phyloP scores from a whole-genome alignment of 495 filamentous ascomycete genomes.

The Penicilliopsis zonata region DNA sequence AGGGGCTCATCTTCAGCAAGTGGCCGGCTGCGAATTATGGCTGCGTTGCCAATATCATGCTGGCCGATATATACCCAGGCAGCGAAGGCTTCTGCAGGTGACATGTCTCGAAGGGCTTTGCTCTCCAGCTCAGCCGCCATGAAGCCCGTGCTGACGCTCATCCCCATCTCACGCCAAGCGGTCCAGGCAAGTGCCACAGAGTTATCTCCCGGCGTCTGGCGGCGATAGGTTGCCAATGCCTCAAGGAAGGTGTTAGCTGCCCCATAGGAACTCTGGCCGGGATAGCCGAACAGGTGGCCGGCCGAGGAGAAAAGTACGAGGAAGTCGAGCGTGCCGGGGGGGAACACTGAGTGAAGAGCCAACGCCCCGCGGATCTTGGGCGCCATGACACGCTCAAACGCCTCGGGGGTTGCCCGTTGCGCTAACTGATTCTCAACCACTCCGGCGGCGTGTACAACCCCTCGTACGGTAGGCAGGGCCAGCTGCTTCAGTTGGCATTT shows the following conservation, averaged over 20 bases:
- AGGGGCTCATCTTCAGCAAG: slow-evolving; percentile 15
- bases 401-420: slow-evolving; percentile 18
- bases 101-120: slow-evolving; percentile 32
- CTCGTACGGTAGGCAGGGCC: slow-evolving; percentile 20
- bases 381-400: slow-evolving; percentile 19
- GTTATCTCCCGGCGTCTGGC: slow-evolving; percentile 22
- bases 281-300: slow-evolving; percentile 21
- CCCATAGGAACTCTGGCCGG: slow-evolving; percentile 23
- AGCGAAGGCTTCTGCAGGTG: slow-evolving; percentile 25
- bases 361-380: slow-evolving; percentile 32
- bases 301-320: slow-evolving; percentile 26
- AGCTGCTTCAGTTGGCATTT: slow-evolving; percentile 9
- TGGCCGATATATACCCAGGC: slow-evolving; percentile 27
- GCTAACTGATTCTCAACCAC: slow-evolving; percentile 28
- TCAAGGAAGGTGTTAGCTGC: slow-evolving; percentile 26
- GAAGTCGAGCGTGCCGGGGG: slow-evolving; percentile 18
- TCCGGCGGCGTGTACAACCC: slow-evolving; percentile 37
- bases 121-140: slow-evolving; percentile 26
- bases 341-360: slow-evolving; percentile 23
- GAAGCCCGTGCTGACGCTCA: slow-evolving; percentile 25
- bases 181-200: slow-evolving; percentile 31
- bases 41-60: slow-evolving; percentile 24
- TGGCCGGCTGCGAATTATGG: slow-evolving; percentile 15
- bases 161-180: slow-evolving; percentile 30
- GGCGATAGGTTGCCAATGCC: slow-evolving; percentile 18